phyloP scores from a whole-genome alignment of 1,284 basidiomycete genomes.

The Fomitopsis schrenkii region DNA sequence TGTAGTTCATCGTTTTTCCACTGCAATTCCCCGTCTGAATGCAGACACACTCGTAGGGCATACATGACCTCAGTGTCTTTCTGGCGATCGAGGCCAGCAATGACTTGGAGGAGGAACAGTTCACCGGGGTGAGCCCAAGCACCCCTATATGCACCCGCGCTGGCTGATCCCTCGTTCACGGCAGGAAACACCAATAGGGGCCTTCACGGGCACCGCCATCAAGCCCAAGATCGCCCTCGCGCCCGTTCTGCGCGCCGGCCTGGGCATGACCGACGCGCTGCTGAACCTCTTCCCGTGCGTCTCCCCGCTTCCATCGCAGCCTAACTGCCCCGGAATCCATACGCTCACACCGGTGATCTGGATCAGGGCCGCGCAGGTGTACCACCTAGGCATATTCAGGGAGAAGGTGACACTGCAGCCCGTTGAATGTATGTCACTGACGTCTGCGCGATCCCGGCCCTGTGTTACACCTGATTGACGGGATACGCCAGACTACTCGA shows the following conservation, averaged over 20 bases:
- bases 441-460: background rate
- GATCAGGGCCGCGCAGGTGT: conserved; percentile 71
- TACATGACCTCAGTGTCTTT: conserved; percentile 68
- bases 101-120: conserved; percentile 53
- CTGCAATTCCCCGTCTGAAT: background rate
- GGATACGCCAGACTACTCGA: conserved; percentile 74
- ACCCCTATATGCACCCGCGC: background rate
- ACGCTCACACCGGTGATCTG: background rate
- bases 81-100: conserved; percentile 75
- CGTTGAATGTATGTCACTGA: conserved; percentile 71
- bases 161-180: background rate
- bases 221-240: conserved; percentile 81
- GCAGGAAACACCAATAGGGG: conserved; percentile 62
- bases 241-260: conserved; percentile 88
- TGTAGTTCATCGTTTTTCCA: background rate
- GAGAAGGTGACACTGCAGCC: conserved; percentile 90
- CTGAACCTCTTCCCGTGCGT: conserved; percentile 77
- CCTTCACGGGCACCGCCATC: conserved; percentile 63
- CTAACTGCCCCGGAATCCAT: background rate
- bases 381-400: conserved; percentile 87
- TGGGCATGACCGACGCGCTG: conserved; percentile 91
- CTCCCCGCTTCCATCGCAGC: conserved; percentile 7
- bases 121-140: conserved; percentile 52
- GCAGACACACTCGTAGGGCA: conserved; percentile 39
- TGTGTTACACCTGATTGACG: background rate